phyloP scores from a whole-genome alignment of 176 grass and related monocot genomes.

The Pontederia crassipes region DNA sequence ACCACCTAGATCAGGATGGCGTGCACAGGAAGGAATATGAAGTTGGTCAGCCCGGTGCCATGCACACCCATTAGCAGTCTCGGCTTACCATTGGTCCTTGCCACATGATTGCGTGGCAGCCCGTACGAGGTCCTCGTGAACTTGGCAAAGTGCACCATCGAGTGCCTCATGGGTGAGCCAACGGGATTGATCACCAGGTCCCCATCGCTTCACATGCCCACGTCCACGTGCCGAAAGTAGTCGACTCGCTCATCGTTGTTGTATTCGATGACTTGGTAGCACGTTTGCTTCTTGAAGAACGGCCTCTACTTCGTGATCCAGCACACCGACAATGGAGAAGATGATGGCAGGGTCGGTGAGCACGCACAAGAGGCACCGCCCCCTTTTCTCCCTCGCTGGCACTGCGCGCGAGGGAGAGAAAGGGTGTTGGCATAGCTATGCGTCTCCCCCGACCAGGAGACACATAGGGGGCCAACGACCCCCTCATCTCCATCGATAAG shows the following conservation, averaged over 20 bases:
- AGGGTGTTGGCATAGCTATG: no score
- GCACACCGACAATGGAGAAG: background rate
- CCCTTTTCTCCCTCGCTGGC: no score
- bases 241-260: background rate
- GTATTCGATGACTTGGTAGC: background rate
- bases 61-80: constrained; percentile 40
- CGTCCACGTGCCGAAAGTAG: background rate
- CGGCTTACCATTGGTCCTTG: background rate
- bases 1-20: background rate
- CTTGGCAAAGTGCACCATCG: background rate
- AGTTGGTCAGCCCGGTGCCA: constrained; percentile 60
- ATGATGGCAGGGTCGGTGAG: no score
- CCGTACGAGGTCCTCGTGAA: background rate
- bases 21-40: constrained; percentile 40
- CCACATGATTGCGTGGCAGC: background rate
- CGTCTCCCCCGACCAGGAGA: no score
- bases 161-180: background rate
- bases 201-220: background rate
- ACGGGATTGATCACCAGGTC: background rate
- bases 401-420: no score
- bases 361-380: no score
- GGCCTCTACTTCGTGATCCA: background rate
- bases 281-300: background rate
- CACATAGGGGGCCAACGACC: no score
- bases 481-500: no score